phyloP scores from a whole-genome alignment of 2,329 filamentous ascomycete genomes.

The Fusarium pseudoanthophilum region DNA sequence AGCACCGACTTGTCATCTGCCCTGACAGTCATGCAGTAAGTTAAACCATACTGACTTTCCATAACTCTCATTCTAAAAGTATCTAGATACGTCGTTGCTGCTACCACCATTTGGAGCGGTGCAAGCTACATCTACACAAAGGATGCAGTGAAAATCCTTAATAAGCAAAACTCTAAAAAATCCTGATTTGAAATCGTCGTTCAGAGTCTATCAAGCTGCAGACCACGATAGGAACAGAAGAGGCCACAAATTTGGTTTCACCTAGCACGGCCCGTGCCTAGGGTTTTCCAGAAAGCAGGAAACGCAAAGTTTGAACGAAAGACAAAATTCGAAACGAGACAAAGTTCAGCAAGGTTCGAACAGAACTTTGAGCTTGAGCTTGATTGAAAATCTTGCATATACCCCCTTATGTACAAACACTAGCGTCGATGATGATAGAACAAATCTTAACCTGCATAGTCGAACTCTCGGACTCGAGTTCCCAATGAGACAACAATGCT shows the following conservation, averaged over 20 bases:
- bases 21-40: conserved; percentile 73
- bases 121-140: conserved; percentile 92
- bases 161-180: conserved; percentile 42
- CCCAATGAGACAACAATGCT: background rate
- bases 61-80: background rate
- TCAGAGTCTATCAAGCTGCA: background rate
- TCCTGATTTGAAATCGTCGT: conserved; percentile 4
- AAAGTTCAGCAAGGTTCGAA: background rate
- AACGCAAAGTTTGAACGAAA: background rate
- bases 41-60: conserved; percentile 24
- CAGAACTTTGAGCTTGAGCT: conserved; percentile 27
- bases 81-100: conserved; percentile 81
- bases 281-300: background rate
- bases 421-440: conserved; percentile 3
- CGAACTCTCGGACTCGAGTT: background rate
- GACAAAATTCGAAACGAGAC: background rate
- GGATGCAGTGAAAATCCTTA: conserved; percentile 88
- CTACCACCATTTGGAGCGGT: conserved; percentile 93
- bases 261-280: background rate
- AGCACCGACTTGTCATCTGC: conserved; percentile 64
- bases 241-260: conserved; percentile 3
- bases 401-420: conserved; percentile 9
- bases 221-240: background rate
- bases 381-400: conserved; percentile 10
- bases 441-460: conserved; percentile 8